phyloP scores from a whole-genome alignment of 495 filamentous ascomycete genomes.

The Halenospora varia region DNA sequence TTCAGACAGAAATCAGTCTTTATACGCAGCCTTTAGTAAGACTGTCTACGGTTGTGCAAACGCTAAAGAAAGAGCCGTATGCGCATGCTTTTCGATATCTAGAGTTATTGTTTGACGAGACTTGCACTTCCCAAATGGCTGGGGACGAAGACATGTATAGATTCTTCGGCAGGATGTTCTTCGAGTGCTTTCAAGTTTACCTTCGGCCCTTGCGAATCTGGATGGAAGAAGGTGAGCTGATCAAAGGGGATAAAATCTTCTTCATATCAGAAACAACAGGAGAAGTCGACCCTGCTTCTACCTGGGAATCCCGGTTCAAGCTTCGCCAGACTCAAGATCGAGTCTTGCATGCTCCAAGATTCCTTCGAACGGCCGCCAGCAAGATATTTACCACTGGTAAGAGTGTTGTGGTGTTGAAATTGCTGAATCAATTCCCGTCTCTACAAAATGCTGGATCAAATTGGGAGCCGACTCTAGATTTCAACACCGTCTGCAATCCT shows the following conservation, averaged over 20 bases:
- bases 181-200: slow-evolving; percentile 80
- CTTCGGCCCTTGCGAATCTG: slow-evolving; percentile 72
- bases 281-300: slow-evolving; percentile 53
- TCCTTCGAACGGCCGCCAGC: slow-evolving; percentile 60
- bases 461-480: slow-evolving; percentile 43
- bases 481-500: slow-evolving; percentile 48
- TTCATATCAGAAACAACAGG: slow-evolving; percentile 62
- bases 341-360: slow-evolving; percentile 61
- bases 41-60: slow-evolving; percentile 44
- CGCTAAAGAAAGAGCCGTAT: slow-evolving; percentile 22
- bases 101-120: slow-evolving; percentile 67
- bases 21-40: slow-evolving; percentile 48
- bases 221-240: slow-evolving; percentile 78
- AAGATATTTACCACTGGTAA: slow-evolving; percentile 86
- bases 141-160: slow-evolving; percentile 56
- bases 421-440: slow-evolving; percentile 45
- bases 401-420: slow-evolving; percentile 75
- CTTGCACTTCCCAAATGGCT: slow-evolving; percentile 63
- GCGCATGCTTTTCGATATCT: slow-evolving; percentile 39
- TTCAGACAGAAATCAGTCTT: slow-evolving; percentile 57
- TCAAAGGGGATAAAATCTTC: slow-evolving; percentile 59
- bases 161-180: slow-evolving; percentile 65
- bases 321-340: slow-evolving; percentile 53
- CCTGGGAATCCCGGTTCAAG: slow-evolving; percentile 76
- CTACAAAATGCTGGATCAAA: slow-evolving; percentile 11